Evolutionary conservation across 306 rosid species (phyloP).

Genomic region (Ziziphus jujuba): DNA sequence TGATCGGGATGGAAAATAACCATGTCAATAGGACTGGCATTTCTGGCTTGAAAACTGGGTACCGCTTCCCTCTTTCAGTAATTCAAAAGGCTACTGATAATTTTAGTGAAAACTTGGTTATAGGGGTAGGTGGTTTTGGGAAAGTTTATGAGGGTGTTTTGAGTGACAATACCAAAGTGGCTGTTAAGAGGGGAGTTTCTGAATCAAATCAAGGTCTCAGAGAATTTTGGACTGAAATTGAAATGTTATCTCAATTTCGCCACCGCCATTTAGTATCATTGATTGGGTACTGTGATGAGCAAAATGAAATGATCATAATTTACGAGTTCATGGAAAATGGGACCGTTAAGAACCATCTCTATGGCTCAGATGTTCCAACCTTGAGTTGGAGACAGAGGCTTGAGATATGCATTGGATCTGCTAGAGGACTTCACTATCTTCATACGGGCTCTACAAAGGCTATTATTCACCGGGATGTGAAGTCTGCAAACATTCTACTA

Average conservation of each 20-base stretch:
- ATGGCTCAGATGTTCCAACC: constrained; percentile 43
- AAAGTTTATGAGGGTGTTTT: constrained; percentile 67
- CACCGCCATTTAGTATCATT: constrained; percentile 72
- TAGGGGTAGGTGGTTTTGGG: constrained; percentile 76
- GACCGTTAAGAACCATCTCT: constrained; percentile 53
- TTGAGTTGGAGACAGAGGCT: constrained; percentile 67
- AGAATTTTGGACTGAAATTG: constrained; percentile 69
- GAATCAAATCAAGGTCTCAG: constrained; percentile 57
- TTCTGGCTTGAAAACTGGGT: constrained; percentile 45
- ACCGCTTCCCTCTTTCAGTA: constrained; percentile 47
- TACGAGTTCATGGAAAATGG: constrained; percentile 72
- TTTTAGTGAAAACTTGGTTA: constrained; percentile 53
- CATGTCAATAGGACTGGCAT: constrained; percentile 3
- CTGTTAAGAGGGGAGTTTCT: constrained; percentile 58
- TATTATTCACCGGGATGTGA: constrained; percentile 74
- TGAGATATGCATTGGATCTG: constrained; percentile 75
- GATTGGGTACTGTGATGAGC: constrained; percentile 67
- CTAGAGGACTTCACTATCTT: constrained; percentile 75
- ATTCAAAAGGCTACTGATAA: constrained; percentile 60
- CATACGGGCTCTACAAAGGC: constrained; percentile 66
- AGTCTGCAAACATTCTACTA: constrained; percentile 70
- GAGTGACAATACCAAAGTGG: constrained; percentile 55
- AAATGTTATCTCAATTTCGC: constrained; percentile 67
- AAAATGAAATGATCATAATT: constrained; percentile 59
- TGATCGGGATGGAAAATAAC: constrained; percentile 22